A percentile compares a stretch with the other conserved stretches of the same genome.
Conservation (phyloP, 257 asterid species). For the Plantago ovata region DNA sequence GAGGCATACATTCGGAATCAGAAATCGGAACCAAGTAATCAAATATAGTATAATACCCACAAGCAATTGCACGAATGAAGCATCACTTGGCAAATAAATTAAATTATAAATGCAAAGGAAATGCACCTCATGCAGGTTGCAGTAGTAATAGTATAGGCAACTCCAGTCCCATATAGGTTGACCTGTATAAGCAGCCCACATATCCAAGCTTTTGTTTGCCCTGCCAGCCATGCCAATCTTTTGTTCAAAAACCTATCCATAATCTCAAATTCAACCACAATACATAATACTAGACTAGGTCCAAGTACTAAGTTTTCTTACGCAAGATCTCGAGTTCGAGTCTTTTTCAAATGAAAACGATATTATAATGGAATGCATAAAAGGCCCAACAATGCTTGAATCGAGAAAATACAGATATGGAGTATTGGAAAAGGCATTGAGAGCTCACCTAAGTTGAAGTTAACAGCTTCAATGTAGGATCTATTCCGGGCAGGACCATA, state of each 20-base stretch:
- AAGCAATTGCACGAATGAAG: neutral
- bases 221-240: slow-evolving; percentile 35
- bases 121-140: slow-evolving; percentile 68
- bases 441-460: slow-evolving; percentile 56
- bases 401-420: neutral
- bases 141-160: slow-evolving; percentile 71
- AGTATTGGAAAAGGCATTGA: too few species aligned
- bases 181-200: slow-evolving; percentile 60
- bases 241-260: neutral
- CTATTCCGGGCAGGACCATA: slow-evolving; percentile 43
- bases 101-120: neutral
- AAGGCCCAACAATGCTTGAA: neutral
- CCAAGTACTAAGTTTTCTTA: neutral
- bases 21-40: neutral
- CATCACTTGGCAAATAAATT: neutral
- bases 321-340: neutral
- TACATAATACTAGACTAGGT: too few species aligned
- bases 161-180: slow-evolving; percentile 59
- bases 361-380: too few species aligned
- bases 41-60: neutral
- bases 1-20: neutral
- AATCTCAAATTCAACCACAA: neutral
- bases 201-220: slow-evolving; percentile 55
- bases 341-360: neutral
- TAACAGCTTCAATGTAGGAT: slow-evolving; percentile 62